Base-by-base conservation (phyloP, 2,329 filamentous ascomycete genomes). In the Paraconiothyrium brasiliense region DNA sequence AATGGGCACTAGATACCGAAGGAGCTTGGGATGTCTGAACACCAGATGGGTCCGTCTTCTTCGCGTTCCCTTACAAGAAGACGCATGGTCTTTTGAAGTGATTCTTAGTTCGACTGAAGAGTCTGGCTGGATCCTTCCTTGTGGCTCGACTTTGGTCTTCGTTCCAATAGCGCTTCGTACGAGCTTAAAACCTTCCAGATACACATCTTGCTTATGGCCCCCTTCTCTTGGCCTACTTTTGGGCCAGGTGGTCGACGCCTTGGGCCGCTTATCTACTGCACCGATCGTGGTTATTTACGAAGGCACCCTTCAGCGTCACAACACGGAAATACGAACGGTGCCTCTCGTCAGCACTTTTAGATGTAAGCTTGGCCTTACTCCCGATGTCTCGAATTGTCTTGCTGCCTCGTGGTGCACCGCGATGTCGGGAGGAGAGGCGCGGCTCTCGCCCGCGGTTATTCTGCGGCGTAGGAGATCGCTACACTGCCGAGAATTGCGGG, bases 401-500 rank as follows among this genome's bases (percentile, higher is more conserved):
- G 39, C 24, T 55, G 52, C 52, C 52, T 55, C 30, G 39, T 34
- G 37, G 39, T 14, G 43, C 30, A 20, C 39, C 52, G 27, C 39
- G 39, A 46, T 20, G 39, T 7, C 30, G 52, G 52, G 8, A 44
- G 52, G 8, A 44, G 52, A 16, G 52, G 52, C 39, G 52, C 52
- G 52, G 52, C 16, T 54, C 32, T 24, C 27, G 52, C 30, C n/a
- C 34, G 46, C 46, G 46, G 46, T 48, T 32, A 1, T 32, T 24
- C 13, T 39, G 49, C 34, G 49, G 30, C 49, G 49, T 52, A 27
- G 11, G n/a, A 16, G 14, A 14, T 34, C 22, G n/a, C 20, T 34
- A 24, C 49, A 52, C 35, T 52, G 32, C 49, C 52, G 37, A 55
- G 30, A 44, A 27, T 44, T 24, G 39, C 35, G 35, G 52, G 52